Percentiles rank a stretch among this genome's conserved stretches.
These are phyloP conservation scores for Neonectria ditissima DNA, from an alignment of 2,329 filamentous ascomycete genomes.

Conservation along the genomic window DNA sequence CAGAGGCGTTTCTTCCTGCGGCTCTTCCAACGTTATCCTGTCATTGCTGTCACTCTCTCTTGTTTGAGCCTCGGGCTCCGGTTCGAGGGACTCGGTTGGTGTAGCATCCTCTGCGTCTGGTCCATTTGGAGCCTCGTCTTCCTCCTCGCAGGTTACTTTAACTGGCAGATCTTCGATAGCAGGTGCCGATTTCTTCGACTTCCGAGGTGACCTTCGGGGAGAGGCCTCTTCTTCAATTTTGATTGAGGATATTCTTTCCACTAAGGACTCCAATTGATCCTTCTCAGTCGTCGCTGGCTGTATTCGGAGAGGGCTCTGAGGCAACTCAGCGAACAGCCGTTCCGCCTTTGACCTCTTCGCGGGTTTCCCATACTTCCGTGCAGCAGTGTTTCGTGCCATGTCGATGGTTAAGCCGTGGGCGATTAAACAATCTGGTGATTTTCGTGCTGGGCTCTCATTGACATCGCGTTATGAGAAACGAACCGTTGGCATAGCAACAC, in stretches of 20 bases:
- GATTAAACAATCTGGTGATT: conserved; percentile 3
- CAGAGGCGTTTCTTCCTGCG: conserved; percentile 44
- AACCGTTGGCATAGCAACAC: conserved; percentile 21
- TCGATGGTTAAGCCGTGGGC: conserved; percentile 28
- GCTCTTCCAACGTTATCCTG: conserved; percentile 28
- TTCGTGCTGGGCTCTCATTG: neutral
- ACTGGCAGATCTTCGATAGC: conserved; percentile 26
- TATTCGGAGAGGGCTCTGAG: conserved; percentile 60
- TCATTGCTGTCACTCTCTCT: conserved; percentile 7
- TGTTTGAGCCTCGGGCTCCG: neutral
- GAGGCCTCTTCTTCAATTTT: conserved; percentile 39
- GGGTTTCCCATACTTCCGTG: conserved; percentile 65
- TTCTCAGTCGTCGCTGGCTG: conserved; percentile 32
- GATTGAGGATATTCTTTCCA: conserved; percentile 50
- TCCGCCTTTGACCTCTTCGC: conserved; percentile 60
- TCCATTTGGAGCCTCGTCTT: conserved; percentile 6
- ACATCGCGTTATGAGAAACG: neutral
- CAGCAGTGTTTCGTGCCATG: conserved; percentile 59
- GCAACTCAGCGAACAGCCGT: conserved; percentile 64
- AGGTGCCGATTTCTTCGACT: conserved; percentile 18
- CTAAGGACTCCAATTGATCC: conserved; percentile 49
- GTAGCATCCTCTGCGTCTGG: conserved; percentile 8
- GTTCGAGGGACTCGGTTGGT: conserved; percentile 13
- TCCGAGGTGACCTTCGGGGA: conserved; percentile 32
- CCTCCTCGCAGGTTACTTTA: conserved; percentile 18